phyloP scores from a whole-genome alignment of 495 filamentous ascomycete species.

The Aspergillus heteromorphus region DNA sequence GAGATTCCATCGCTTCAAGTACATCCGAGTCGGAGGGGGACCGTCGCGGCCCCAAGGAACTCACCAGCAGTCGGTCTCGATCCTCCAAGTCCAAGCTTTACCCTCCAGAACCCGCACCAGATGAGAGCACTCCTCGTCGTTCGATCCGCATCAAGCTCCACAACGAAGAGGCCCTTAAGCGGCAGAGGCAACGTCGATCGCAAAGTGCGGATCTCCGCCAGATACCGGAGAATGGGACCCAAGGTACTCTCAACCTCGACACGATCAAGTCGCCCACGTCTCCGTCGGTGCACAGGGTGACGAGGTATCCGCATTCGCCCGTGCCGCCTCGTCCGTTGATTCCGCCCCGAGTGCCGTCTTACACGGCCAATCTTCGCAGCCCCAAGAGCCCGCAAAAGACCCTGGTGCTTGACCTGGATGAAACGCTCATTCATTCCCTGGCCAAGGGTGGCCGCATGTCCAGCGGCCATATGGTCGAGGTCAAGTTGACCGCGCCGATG shows the following conservation, averaged over 20 bases:
- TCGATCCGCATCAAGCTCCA: conserved; percentile 89
- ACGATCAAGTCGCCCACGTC: conserved; percentile 85
- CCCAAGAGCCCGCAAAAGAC: conserved; percentile 68
- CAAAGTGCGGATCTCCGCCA: conserved; percentile 30
- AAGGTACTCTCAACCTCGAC: conserved; percentile 32
- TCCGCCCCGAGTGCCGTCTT: conserved; percentile 78
- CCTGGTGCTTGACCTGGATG: conserved; percentile 89
- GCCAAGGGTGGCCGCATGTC: conserved; percentile 94
- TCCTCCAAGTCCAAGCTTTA: conserved; percentile 51
- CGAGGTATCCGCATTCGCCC: conserved; percentile 83
- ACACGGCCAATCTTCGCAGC: conserved; percentile 49
- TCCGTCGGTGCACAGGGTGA: conserved; percentile 62
- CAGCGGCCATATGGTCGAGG: conserved; percentile 97
- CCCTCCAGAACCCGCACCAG: conserved; percentile 30
- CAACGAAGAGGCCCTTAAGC: conserved; percentile 61
- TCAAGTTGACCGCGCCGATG: conserved; percentile 68
- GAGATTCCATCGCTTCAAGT: conserved; percentile 37
- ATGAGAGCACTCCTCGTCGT: conserved; percentile 65
- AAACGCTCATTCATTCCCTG: conserved; percentile 95
- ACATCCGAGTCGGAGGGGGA: conserved; percentile 49
- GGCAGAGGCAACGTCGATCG: conserved; percentile 48
- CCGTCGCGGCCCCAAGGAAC: conserved; percentile 19
- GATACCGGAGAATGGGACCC: conserved; percentile 27
- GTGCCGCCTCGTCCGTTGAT: conserved; percentile 86
- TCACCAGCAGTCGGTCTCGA: conserved; percentile 24